phyloP scores from a whole-genome alignment of 371 early-diverging fungal genomes.

The Mortierella sp. region DNA sequence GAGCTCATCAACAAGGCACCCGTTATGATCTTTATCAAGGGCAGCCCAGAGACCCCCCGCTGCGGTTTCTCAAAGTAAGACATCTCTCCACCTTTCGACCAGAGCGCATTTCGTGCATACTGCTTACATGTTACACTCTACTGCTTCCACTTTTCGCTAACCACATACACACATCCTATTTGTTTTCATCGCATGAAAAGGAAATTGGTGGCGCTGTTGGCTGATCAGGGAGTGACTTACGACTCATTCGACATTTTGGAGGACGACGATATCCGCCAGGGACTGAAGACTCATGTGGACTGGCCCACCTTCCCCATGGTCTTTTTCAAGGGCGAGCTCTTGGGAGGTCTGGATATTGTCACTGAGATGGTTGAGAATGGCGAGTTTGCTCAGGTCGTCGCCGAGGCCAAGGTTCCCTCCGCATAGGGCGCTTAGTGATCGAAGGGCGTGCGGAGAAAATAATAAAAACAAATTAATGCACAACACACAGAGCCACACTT shows the following conservation, averaged over 20 bases:
- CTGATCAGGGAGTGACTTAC: slow-evolving; percentile 79
- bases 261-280: slow-evolving; percentile 91
- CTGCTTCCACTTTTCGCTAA: not conserved
- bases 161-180: not conserved
- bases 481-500: too few relatives aligned
- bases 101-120: too few relatives aligned
- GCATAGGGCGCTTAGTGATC: slow-evolving; percentile 4
- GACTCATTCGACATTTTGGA: slow-evolving; percentile 89
- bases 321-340: slow-evolving; percentile 91
- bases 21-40: slow-evolving; percentile 97
- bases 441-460: not conserved
- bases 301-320: slow-evolving; percentile 78
- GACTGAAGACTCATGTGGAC: slow-evolving; percentile 67
- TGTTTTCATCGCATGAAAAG: slow-evolving; percentile 12
- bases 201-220: slow-evolving; percentile 75
- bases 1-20: slow-evolving; percentile 75
- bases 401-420: slow-evolving; percentile 36
- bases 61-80: slow-evolving; percentile 89
- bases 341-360: slow-evolving; percentile 96
- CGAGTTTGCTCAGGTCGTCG: slow-evolving; percentile 48
- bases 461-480: not conserved
- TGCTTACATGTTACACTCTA: too few relatives aligned
- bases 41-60: slow-evolving; percentile 84
- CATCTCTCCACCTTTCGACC: too few relatives aligned
- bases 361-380: slow-evolving; percentile 81